phyloP scores from a whole-genome alignment of 257 asterid species.

The Capsicum pubescens region DNA sequence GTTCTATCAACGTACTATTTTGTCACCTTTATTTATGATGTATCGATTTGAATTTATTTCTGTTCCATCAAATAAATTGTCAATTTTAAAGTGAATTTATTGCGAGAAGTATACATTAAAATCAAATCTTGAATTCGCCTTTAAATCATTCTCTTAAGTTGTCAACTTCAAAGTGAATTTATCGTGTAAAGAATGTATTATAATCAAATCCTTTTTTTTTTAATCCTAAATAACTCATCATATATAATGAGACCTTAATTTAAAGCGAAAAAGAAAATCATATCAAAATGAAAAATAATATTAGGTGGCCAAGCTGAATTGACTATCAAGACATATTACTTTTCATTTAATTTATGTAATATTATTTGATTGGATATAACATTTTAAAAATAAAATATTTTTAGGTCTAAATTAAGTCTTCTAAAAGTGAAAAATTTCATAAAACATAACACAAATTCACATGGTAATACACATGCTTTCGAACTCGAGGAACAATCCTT shows the following conservation, averaged over 20 bases:
- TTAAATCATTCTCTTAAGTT: background rate
- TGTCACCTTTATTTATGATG: background rate
- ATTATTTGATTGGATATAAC: background rate
- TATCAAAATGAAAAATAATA: background rate
- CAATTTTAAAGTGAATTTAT: background rate
- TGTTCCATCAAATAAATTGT: background rate
- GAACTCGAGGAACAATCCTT: too few relatives aligned
- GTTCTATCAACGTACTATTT: background rate
- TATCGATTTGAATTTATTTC: background rate
- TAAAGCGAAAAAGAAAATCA: background rate
- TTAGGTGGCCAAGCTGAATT: slow-evolving; percentile 1
- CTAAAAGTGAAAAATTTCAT: too few relatives aligned
- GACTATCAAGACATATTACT: background rate
- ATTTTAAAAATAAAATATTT: too few relatives aligned
- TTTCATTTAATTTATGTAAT: background rate
- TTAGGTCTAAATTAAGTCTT: too few relatives aligned
- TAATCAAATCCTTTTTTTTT: background rate
- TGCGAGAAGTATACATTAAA: background rate
- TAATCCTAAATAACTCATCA: background rate
- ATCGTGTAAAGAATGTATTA: background rate
- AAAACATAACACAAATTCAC: too few relatives aligned
- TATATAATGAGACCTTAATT: background rate
- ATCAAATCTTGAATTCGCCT: background rate
- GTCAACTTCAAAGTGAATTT: background rate
- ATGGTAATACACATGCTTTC: too few relatives aligned